Percentiles rank a stretch among this genome's conserved stretches.
phyloP scores from a whole-genome alignment of 2,329 filamentous ascomycete species.

The Fusarium caatingaense region DNA sequence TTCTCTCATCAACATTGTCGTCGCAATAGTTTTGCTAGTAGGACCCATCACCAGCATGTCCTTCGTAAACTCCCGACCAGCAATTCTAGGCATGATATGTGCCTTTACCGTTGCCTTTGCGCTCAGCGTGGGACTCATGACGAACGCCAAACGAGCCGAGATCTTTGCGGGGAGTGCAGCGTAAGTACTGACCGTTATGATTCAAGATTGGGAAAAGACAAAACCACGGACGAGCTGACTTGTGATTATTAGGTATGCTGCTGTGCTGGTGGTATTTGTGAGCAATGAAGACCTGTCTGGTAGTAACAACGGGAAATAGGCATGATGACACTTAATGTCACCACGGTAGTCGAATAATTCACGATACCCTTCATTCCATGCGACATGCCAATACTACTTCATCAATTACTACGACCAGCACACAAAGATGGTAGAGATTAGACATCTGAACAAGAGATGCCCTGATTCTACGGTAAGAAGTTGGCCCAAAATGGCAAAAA shows the following conservation, averaged over 20 bases:
- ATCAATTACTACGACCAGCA: too few relatives aligned
- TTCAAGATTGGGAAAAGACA: too few relatives aligned
- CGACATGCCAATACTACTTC: too few relatives aligned
- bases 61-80: neutral
- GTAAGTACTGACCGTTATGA: neutral
- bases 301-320: neutral
- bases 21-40: neutral
- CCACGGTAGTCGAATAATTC: fast-evolving
- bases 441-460: too few relatives aligned
- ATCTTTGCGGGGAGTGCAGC: constrained; percentile 24
- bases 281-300: neutral
- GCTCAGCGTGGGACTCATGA: constrained; percentile 7
- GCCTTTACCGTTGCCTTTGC: constrained; percentile 4
- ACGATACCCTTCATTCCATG: too few relatives aligned
- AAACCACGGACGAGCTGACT: neutral
- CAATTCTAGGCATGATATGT: constrained; percentile 17
- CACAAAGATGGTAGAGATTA: too few relatives aligned
- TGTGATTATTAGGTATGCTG: neutral
- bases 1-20: neutral
- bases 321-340: too few relatives aligned
- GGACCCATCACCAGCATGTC: constrained; percentile 3
- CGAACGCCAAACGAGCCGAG: constrained; percentile 11
- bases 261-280: constrained; percentile 4
- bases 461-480: too few relatives aligned
- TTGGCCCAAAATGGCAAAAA: too few relatives aligned